Conservation (phyloP, 2,329 filamentous ascomycete species). For the Amauroascus niger region DNA sequence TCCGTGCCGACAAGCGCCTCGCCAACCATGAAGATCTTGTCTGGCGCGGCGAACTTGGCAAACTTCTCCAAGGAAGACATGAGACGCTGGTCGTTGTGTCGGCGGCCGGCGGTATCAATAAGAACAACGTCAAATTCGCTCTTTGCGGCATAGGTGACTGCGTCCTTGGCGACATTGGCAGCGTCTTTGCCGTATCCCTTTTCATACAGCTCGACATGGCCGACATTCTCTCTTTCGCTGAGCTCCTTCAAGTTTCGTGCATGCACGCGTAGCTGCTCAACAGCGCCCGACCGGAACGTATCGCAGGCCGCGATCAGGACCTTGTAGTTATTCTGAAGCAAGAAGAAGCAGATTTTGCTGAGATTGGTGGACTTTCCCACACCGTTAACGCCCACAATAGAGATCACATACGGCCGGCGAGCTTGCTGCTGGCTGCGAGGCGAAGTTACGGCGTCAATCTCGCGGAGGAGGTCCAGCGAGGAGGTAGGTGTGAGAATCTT, state of each 20-base stretch:
- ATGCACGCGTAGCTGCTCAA: slow-evolving; percentile 93
- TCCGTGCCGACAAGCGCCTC: slow-evolving; percentile 92
- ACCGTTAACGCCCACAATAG: slow-evolving; percentile 95
- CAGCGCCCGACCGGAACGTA: slow-evolving; percentile 92
- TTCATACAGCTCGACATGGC: slow-evolving; percentile 82
- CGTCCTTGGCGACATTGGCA: slow-evolving; percentile 87
- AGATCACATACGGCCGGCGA: slow-evolving; percentile 85
- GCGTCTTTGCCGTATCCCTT: slow-evolving; percentile 98
- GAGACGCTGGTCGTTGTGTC: slow-evolving; percentile 89
- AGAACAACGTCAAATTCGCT: slow-evolving; percentile 84
- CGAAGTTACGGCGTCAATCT: slow-evolving; percentile 70
- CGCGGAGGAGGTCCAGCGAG: slow-evolving; percentile 85
- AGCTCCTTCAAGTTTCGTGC: slow-evolving; percentile 89
- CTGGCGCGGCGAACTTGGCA: slow-evolving; percentile 85
- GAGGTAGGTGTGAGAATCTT: slow-evolving; percentile 95
- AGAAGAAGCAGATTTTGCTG: slow-evolving; percentile 95
- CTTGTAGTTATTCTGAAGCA: slow-evolving; percentile 93
- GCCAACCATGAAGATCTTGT: slow-evolving; percentile 97
- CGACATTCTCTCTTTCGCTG: slow-evolving; percentile 66
- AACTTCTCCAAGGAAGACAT: slow-evolving; percentile 98
- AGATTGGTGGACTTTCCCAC: slow-evolving; percentile 97
- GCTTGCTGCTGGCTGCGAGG: slow-evolving; percentile 55
- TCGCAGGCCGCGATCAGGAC: slow-evolving; percentile 91
- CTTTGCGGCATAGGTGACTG: slow-evolving; percentile 67
- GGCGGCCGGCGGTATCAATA: slow-evolving; percentile 88